Evolutionary conservation across 768 basidiomycete species (phyloP).

Genomic region (Hericium erinaceus): DNA sequence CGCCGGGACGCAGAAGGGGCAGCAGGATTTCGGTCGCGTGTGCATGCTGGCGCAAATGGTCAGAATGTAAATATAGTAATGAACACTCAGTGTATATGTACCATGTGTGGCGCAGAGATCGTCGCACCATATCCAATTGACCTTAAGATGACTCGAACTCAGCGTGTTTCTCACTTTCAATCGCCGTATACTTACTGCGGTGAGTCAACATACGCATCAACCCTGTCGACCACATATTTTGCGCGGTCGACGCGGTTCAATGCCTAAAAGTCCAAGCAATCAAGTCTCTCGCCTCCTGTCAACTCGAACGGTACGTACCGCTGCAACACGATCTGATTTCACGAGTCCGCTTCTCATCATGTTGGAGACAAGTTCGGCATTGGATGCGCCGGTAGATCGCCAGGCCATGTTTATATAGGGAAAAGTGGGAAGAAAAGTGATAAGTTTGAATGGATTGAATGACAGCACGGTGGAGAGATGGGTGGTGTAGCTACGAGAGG

Average conservation of each 20-base stretch:
- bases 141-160: not conserved
- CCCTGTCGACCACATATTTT: constrained; percentile 31
- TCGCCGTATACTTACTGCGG: constrained; percentile 28
- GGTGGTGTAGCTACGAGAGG: no score
- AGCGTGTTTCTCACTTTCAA: not conserved
- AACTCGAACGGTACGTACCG: constrained; percentile 31
- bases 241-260: constrained; percentile 39
- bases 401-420: constrained; percentile 56
- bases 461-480: no score
- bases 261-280: constrained; percentile 21
- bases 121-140: constrained; percentile 82
- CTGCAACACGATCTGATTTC: constrained; percentile 40
- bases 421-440: no score
- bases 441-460: no score
- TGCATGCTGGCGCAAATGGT: constrained; percentile 51
- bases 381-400: constrained; percentile 63
- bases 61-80: not conserved
- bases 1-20: constrained; percentile 58
- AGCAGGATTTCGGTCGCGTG: constrained; percentile 75
- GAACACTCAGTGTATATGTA: constrained; percentile 17
- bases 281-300: not conserved
- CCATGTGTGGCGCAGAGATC: constrained; percentile 97
- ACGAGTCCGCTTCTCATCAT: constrained; percentile 48
- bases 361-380: constrained; percentile 66
- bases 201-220: constrained; percentile 38